These are phyloP conservation scores for Arxiozyma bovina DNA, from an alignment of 1,139 yeast genomes.

Conservation along the genomic window DNA sequence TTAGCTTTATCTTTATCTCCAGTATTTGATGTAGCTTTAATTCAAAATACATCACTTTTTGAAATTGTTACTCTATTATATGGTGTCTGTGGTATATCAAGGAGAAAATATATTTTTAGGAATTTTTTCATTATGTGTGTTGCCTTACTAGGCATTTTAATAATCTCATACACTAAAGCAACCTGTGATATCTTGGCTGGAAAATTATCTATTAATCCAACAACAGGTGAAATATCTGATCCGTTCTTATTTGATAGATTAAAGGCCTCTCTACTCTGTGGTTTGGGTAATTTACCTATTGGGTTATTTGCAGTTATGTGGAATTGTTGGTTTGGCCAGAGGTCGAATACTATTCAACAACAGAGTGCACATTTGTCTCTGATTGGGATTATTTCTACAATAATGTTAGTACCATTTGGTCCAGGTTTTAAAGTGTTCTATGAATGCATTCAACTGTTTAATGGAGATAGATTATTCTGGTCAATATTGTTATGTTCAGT, in stretches of 20 bases:
- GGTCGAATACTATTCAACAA: slow-evolving; percentile 4
- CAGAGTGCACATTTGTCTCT: slow-evolving; percentile 19
- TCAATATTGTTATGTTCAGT: slow-evolving; percentile 17
- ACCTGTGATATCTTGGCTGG: slow-evolving; percentile 23
- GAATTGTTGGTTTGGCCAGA: slow-evolving; percentile 16
- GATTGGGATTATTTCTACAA: slow-evolving; percentile 19
- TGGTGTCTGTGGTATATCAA: slow-evolving; percentile 19
- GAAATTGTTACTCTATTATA: slow-evolving; percentile 21
- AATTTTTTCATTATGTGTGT: slow-evolving; percentile 14
- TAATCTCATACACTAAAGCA: slow-evolving; percentile 23
- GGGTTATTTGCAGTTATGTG: slow-evolving; percentile 24
- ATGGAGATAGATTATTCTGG: slow-evolving; percentile 21
- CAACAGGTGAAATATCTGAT: slow-evolving; percentile 24
- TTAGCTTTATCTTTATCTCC: slow-evolving; percentile 20
- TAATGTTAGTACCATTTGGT: slow-evolving; percentile 18
- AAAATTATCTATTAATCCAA: slow-evolving; percentile 20
- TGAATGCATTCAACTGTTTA: slow-evolving; percentile 13
- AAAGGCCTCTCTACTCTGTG: slow-evolving; percentile 25
- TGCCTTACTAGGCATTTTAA: slow-evolving; percentile 15
- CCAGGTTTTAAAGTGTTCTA: slow-evolving; percentile 13
- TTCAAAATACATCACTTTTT: slow-evolving; percentile 21
- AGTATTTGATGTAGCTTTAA: slow-evolving; percentile 22
- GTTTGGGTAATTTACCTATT: slow-evolving; percentile 20
- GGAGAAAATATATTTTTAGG: slow-evolving; percentile 12
- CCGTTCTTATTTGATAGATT: slow-evolving; percentile 27